Evolutionary conservation across 306 rosid species (phyloP).

Genomic region (Inga leiocalycina): DNA sequence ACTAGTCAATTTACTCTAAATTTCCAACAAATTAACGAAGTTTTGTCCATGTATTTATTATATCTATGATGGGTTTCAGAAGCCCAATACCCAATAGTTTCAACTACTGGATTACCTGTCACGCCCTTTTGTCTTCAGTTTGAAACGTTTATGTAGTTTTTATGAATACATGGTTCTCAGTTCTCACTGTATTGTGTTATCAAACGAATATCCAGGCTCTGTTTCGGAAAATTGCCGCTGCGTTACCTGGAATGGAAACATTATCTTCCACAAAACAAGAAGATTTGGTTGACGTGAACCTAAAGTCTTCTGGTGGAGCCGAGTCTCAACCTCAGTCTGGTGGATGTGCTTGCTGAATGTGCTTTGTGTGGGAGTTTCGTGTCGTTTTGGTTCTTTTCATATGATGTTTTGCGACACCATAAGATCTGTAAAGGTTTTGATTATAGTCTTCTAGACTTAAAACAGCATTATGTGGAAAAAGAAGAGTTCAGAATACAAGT

Average conservation of each 20-base stretch:
- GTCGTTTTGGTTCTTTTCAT: slow-evolving; percentile 30
- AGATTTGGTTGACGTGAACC: slow-evolving; percentile 93
- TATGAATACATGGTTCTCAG: not conserved
- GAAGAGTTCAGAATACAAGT: slow-evolving; percentile 26
- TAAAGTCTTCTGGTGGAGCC: slow-evolving; percentile 59
- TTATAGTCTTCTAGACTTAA: slow-evolving; percentile 39
- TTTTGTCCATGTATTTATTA: not conserved
- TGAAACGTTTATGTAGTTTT: not conserved
- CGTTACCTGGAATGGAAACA: slow-evolving; percentile 95
- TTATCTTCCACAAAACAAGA: slow-evolving; percentile 83
- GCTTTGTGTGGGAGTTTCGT: slow-evolving; percentile 39
- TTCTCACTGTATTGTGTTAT: slow-evolving; percentile 25
- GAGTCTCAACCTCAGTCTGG: slow-evolving; percentile 64
- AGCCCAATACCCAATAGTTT: not conserved
- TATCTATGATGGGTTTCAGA: not conserved
- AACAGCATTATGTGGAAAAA: slow-evolving; percentile 28
- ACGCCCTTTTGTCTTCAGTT: not conserved
- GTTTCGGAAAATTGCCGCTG: slow-evolving; percentile 88
- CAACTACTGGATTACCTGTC: not conserved
- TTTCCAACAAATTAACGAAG: not conserved
- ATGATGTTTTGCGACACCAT: slow-evolving; percentile 37
- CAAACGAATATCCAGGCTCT: slow-evolving; percentile 62
- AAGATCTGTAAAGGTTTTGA: slow-evolving; percentile 47
- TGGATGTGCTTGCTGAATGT: slow-evolving; percentile 69
- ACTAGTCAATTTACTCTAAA: slow-evolving; percentile 1